Evolutionary conservation across 352 stramenopile genomes (phyloP).

Genomic region (Pythium apleroticum): DNA sequence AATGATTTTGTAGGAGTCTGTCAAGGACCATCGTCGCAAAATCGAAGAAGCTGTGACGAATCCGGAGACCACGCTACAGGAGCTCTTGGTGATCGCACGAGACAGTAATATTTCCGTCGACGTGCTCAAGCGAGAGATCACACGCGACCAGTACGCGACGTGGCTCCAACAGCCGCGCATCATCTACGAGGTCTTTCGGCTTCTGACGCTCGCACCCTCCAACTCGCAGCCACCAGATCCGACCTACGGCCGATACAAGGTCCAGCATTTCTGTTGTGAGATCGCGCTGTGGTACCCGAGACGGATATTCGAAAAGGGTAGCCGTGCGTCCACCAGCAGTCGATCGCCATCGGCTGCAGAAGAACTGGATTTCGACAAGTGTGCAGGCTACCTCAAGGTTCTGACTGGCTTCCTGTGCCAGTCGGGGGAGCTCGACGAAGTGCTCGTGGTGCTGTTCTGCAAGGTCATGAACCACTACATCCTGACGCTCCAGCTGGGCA

Average conservation of each 20-base stretch:
- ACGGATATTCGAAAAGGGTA: conserved; percentile 70
- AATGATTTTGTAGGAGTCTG: conserved; percentile 57
- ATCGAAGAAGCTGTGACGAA: conserved; percentile 79
- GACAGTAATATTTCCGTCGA: conserved; percentile 71
- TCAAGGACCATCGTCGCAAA: conserved; percentile 80
- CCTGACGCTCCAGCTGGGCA: conserved; percentile 64
- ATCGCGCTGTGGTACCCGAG: conserved; percentile 72
- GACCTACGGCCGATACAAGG: conserved; percentile 79
- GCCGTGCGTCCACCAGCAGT: conserved; percentile 1
- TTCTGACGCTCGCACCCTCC: conserved; percentile 52
- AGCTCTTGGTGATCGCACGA: conserved; percentile 68
- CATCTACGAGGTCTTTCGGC: conserved; percentile 80
- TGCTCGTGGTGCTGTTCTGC: conserved; percentile 83
- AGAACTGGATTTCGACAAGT: conserved; percentile 50
- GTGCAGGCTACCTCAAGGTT: conserved; percentile 73
- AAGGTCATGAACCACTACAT: conserved; percentile 87
- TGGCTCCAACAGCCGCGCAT: conserved; percentile 81
- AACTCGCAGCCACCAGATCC: conserved; percentile 49
- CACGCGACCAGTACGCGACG: conserved; percentile 65
- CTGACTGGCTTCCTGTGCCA: conserved; percentile 84
- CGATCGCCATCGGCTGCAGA: conserved; percentile 32
- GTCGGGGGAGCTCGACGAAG: conserved; percentile 63
- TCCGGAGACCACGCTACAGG: conserved; percentile 52
- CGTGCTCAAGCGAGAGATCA: conserved; percentile 75
- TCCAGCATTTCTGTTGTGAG: conserved; percentile 86